These are phyloP conservation scores for Hypoxylon crocopeplum DNA, from an alignment of 495 filamentous ascomycete genomes.

Conservation along the genomic window DNA sequence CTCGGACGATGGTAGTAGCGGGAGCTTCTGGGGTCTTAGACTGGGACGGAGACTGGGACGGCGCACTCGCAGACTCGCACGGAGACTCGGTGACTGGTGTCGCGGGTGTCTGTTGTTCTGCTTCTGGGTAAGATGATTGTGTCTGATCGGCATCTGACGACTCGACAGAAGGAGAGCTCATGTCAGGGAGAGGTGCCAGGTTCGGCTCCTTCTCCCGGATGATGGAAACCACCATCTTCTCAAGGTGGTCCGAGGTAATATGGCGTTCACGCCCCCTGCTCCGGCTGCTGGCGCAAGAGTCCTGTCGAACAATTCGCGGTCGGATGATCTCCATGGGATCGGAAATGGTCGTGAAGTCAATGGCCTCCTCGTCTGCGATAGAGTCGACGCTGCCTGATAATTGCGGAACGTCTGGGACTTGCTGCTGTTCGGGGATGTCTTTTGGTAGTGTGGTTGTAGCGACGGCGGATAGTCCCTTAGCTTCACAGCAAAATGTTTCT, in stretches of 20 bases:
- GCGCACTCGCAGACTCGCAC: constrained; percentile 37
- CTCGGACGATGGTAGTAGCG: constrained; percentile 77
- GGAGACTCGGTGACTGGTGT: constrained; percentile 69
- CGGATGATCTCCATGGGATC: constrained; percentile 63
- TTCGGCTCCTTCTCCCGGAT: constrained; percentile 82
- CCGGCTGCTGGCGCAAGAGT: constrained; percentile 62
- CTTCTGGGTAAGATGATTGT: constrained; percentile 31
- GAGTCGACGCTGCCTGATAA: constrained; percentile 95
- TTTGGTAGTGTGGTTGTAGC: constrained; percentile 54
- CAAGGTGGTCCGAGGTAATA: constrained; percentile 83
- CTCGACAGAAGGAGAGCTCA: constrained; percentile 45
- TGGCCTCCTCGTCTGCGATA: constrained; percentile 74
- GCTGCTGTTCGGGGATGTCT: constrained; percentile 51
- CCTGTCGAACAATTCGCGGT: constrained; percentile 62
- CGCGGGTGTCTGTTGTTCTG: constrained; percentile 48
- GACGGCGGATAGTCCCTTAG: constrained; percentile 41
- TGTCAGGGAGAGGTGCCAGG: constrained; percentile 61
- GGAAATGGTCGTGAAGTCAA: constrained; percentile 68
- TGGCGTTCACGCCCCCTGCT: constrained; percentile 83
- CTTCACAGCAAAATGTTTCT: constrained; percentile 93
- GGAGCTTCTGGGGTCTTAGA: constrained; percentile 43
- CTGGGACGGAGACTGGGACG: constrained; percentile 25
- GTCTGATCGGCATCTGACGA: constrained; percentile 30
- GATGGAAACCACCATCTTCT: constrained; percentile 84
- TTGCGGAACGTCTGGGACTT: constrained; percentile 70